Evolutionary conservation across 2,329 filamentous ascomycete species (phyloP).

Genomic region (Xylaria sp.): DNA sequence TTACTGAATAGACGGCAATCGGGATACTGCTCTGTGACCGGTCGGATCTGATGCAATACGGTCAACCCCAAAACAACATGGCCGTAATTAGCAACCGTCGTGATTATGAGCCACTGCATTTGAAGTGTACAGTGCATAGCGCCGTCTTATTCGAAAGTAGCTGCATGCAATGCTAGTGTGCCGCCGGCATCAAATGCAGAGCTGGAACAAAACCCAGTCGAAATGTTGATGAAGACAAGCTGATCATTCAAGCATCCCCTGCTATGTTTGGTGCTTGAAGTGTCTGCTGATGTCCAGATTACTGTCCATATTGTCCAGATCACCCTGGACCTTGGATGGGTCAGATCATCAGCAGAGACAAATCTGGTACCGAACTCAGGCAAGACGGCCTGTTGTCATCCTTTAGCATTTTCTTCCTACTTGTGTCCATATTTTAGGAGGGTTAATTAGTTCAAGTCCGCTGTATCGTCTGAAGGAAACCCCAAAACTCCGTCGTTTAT

Average conservation of each 20-base stretch:
- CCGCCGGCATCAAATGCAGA: constrained; percentile 23
- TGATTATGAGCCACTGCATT: constrained; percentile 13
- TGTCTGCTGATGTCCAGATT: constrained; percentile 15
- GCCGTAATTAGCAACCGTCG: constrained; percentile 5
- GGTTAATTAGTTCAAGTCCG: background rate
- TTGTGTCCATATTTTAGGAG: background rate
- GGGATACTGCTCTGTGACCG: constrained; percentile 19
- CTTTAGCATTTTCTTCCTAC: background rate
- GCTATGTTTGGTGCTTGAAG: background rate
- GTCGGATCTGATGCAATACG: constrained; percentile 25
- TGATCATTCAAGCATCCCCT: constrained; percentile 9
- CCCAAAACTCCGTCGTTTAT: constrained; percentile 55
- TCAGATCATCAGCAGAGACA: constrained; percentile 19
- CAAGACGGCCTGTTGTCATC: constrained; percentile 1
- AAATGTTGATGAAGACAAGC: constrained; percentile 7
- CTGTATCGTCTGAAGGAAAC: constrained; percentile 54
- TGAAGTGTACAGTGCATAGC: constrained; percentile 10
- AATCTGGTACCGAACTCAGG: constrained; percentile 1
- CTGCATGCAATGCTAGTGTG: constrained; percentile 28
- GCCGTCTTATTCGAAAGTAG: constrained; percentile 9
- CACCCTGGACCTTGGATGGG: background rate
- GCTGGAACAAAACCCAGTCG: background rate
- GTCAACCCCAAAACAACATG: constrained; percentile 22
- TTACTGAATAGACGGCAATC: constrained; percentile 13
- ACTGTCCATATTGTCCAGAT: constrained; percentile 13